Percentiles rank a stretch among this genome's conserved stretches.
Conservation (phyloP, 305 asterid species). For the Euphrasia arctica region DNA sequence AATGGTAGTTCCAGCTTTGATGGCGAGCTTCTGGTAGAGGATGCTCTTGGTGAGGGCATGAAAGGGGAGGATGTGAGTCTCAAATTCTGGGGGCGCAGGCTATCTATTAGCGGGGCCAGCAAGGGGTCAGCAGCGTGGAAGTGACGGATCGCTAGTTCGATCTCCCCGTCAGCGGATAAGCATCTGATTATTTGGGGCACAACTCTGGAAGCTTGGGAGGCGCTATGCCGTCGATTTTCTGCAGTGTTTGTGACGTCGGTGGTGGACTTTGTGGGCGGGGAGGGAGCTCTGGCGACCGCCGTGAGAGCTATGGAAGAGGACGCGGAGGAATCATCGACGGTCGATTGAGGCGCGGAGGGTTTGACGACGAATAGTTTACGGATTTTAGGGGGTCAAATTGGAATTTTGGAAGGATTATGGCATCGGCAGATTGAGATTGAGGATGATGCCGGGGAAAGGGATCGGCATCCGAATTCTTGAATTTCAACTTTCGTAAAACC, state of each 20-base stretch:
- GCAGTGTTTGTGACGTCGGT: conserved; percentile 5
- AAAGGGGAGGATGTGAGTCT: conserved; percentile 61
- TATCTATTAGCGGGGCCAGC: no score
- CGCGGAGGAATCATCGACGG: conserved; percentile 21
- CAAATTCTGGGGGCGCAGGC: conserved; percentile 31
- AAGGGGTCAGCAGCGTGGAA: no score
- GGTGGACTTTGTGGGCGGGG: conserved; percentile 20
- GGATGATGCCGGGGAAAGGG: conserved; percentile 22
- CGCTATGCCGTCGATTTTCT: conserved; percentile 56
- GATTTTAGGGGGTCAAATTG: conserved; percentile 86
- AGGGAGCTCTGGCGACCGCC: conserved; percentile 20
- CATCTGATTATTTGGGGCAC: conserved; percentile 60
- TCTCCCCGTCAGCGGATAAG: conserved; percentile 44
- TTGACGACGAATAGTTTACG: conserved; percentile 54
- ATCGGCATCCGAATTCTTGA: no score
- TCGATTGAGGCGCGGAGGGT: conserved; percentile 17
- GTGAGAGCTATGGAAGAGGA: conserved; percentile 23
- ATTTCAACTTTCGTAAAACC: no score
- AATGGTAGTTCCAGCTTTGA: conserved; percentile 80
- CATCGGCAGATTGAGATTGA: conserved; percentile 19
- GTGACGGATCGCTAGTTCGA: no score
- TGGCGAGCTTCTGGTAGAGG: conserved; percentile 86
- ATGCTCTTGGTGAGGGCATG: conserved; percentile 78
- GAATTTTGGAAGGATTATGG: conserved; percentile 79
- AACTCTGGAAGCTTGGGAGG: conserved; percentile 45